Evolutionary conservation across 2,329 filamentous ascomycete species (phyloP), one percentile per base, ranked within the genome.

Genomic region (Passalora sequoiae): DNA sequence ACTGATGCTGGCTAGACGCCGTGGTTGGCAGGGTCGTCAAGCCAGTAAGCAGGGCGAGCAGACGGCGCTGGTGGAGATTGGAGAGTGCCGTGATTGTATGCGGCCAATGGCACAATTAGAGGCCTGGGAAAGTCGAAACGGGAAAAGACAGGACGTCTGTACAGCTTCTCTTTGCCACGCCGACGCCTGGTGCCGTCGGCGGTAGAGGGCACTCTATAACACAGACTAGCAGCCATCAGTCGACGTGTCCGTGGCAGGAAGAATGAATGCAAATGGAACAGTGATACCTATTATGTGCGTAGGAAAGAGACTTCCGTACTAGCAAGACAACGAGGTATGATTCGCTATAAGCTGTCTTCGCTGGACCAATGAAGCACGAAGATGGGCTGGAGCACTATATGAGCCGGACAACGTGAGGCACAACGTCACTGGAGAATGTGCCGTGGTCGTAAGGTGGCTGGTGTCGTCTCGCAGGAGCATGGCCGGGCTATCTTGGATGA

Each of bases 151-250:
- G 40, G 39, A 48, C 43, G 43, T 46, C 40, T 49, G 43, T 44
- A 44, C 44, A 50, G 46, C 40, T 42, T 22, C 22, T 43, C 33
- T 33, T 31, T 19, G 37, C 31, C 28, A 28, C 25, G 47, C 38
- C 43, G 40, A 38, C 38, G 42, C 40, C 47, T 43, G 44, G 44
- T 38, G 37, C 44, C 44, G 44, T 41, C 47, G 40, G 47, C 44
- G 40, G 41, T 29, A 22, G 29, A 27, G 22, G 41, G 45, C 40
- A 41, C 45, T 47, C 37, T 37, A 27, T 31, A 35, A 43, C 38
- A 43, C 42, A 33, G 43, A 43, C 45, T 48, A 45, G 24, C 27
- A 45, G 44, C 51, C 51, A 54, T 54, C 46, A 54, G 48, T 47
- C 30, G 40, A 17, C 17, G 24, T 46, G 35, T 28, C 36, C 38